phyloP scores from a whole-genome alignment of 2,329 filamentous ascomycete genomes.

The Aspergillus sp. region DNA sequence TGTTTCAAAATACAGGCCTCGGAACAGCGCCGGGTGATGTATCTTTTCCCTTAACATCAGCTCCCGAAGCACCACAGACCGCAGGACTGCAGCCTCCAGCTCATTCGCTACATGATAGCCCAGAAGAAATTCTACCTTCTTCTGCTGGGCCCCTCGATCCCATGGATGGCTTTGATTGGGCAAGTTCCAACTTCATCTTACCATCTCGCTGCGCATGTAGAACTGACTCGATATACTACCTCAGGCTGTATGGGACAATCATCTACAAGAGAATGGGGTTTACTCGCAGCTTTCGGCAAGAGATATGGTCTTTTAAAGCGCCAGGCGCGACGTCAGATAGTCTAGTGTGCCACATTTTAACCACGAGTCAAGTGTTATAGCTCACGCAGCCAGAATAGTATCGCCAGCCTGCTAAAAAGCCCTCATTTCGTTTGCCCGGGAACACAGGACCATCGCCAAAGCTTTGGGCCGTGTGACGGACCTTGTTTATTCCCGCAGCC shows the following conservation, averaged over 20 bases:
- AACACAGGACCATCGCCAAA: too few species aligned
- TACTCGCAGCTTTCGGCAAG: background rate
- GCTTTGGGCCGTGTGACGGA: too few species aligned
- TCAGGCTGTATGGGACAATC: background rate
- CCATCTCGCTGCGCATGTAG: too few species aligned
- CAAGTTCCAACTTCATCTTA: background rate
- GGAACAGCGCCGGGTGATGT: too few species aligned
- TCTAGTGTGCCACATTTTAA: too few species aligned
- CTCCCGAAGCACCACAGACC: background rate
- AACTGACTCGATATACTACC: background rate
- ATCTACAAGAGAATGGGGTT: background rate
- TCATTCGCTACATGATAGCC: background rate
- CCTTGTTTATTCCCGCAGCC: too few species aligned
- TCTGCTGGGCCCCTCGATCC: background rate
- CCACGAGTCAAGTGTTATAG: too few species aligned
- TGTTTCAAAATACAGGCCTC: background rate
- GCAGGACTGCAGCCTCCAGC: background rate
- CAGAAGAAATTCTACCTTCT: background rate
- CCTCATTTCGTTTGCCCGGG: too few species aligned
- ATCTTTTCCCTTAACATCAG: background rate
- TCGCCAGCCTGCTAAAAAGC: too few species aligned
- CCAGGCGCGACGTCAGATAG: background rate
- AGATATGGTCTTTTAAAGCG: background rate
- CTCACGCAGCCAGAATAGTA: too few species aligned
- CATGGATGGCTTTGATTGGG: background rate